Percentiles rank a stretch among this genome's conserved stretches.
These are phyloP conservation scores for Aethionema arabicum DNA, from an alignment of 345 rosid species.

Conservation along the genomic window DNA sequence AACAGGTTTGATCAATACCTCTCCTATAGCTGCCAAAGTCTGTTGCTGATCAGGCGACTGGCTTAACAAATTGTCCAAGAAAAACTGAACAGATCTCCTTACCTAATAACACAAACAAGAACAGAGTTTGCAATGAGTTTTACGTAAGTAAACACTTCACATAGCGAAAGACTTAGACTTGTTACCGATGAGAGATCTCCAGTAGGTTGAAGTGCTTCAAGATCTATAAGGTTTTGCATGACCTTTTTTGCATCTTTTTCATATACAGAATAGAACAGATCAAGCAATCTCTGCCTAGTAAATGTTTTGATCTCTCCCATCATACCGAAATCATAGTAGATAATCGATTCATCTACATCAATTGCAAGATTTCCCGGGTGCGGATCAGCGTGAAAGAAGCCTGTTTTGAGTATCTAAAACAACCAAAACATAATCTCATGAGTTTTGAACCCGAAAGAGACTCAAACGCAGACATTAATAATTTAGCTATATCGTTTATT, in stretches of 20 bases:
- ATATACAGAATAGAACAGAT: constrained; percentile 84
- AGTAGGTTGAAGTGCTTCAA: constrained; percentile 91
- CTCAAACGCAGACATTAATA: not conserved
- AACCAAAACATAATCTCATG: constrained; percentile 18
- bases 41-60: constrained; percentile 86
- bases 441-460: constrained; percentile 17
- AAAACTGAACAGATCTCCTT: constrained; percentile 91
- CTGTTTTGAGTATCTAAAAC: constrained; percentile 78
- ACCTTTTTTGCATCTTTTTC: constrained; percentile 98
- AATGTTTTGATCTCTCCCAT: constrained; percentile 97
- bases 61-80: constrained; percentile 76
- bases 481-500: constrained; percentile 13
- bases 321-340: constrained; percentile 97
- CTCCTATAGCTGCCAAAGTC: constrained; percentile 87
- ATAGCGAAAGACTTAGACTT: constrained; percentile 19
- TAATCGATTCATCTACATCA: constrained; percentile 75
- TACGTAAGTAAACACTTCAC: constrained; percentile 10
- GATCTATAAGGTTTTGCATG: constrained; percentile 72
- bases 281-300: constrained; percentile 80
- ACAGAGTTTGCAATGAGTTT: constrained; percentile 9
- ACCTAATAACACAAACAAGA: constrained; percentile 54
- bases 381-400: constrained; percentile 98
- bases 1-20: constrained; percentile 46
- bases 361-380: constrained; percentile 98
- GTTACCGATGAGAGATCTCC: constrained; percentile 91